Conservation (phyloP, 352 stramenopile genomes). For the Aphanomyces cochlioides region DNA sequence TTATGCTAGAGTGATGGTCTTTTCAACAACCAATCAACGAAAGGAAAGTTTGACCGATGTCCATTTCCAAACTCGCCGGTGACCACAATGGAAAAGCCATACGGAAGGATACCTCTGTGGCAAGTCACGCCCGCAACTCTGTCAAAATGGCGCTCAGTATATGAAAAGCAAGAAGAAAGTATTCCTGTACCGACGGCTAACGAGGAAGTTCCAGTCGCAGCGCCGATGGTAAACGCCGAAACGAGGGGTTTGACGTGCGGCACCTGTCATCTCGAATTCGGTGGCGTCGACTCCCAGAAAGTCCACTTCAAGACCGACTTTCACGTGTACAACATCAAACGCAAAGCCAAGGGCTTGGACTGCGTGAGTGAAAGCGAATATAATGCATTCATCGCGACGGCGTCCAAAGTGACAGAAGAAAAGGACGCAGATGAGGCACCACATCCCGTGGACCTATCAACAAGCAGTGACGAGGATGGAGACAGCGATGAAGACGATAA, state of each 20-base stretch:
- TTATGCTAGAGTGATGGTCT: slow-evolving; percentile 6
- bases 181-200: background rate
- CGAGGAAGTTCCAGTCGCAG: background rate
- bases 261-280: slow-evolving; percentile 63
- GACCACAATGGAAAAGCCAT: slow-evolving; percentile 14
- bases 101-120: slow-evolving; percentile 29
- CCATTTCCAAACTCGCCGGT: background rate
- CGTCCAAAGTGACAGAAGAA: slow-evolving; percentile 28
- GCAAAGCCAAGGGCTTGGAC: slow-evolving; percentile 50
- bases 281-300: slow-evolving; percentile 74
- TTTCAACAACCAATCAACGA: slow-evolving; percentile 4
- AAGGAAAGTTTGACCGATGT: background rate
- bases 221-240: background rate
- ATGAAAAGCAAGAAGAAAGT: background rate
- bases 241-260: slow-evolving; percentile 55
- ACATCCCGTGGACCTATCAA: slow-evolving; percentile 40
- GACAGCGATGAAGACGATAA: slow-evolving; percentile 38
- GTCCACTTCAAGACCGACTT: slow-evolving; percentile 79
- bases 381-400: slow-evolving; percentile 38
- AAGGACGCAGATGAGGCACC: slow-evolving; percentile 37
- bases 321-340: slow-evolving; percentile 81
- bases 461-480: slow-evolving; percentile 32
- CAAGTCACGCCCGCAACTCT: slow-evolving; percentile 6
- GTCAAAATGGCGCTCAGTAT: slow-evolving; percentile 16
- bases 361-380: slow-evolving; percentile 38